phyloP scores from a whole-genome alignment of 2,329 filamentous ascomycete genomes.

The Leptodontidium sp. region DNA sequence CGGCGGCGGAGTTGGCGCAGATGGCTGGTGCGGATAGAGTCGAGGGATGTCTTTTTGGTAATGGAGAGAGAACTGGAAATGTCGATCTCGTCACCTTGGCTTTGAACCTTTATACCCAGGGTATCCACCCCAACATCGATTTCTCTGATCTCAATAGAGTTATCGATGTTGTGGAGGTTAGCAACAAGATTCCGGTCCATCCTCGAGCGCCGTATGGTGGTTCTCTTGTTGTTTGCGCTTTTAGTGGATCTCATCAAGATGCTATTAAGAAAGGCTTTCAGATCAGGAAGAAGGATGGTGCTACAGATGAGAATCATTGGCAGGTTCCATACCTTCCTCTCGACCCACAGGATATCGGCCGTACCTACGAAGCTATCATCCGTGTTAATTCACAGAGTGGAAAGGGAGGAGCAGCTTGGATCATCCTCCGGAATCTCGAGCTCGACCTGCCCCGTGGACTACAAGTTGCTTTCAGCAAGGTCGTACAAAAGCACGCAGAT shows the following conservation, averaged over 20 bases:
- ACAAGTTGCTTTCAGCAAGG: slow-evolving; percentile 87
- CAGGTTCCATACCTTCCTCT: slow-evolving; percentile 90
- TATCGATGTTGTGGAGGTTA: slow-evolving; percentile 88
- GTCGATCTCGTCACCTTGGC: slow-evolving; percentile 93
- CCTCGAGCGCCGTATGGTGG: slow-evolving; percentile 90
- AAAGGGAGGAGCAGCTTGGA: slow-evolving; percentile 94
- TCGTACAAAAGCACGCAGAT: slow-evolving; percentile 86
- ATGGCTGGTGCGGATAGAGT: slow-evolving; percentile 97
- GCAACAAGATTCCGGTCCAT: slow-evolving; percentile 95
- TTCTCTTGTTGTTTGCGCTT: slow-evolving; percentile 89
- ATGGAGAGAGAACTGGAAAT: slow-evolving; percentile 95
- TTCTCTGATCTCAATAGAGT: slow-evolving; percentile 88
- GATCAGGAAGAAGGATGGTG: slow-evolving; percentile 67
- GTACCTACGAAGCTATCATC: slow-evolving; percentile 98
- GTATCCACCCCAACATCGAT: slow-evolving; percentile 83
- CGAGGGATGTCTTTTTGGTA: slow-evolving; percentile 92
- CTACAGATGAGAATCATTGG: slow-evolving; percentile 74
- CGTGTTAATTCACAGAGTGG: slow-evolving; percentile 96
- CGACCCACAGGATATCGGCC: slow-evolving; percentile 91
- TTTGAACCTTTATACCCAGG: slow-evolving; percentile 95
- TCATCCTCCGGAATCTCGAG: slow-evolving; percentile 87
- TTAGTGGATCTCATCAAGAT: slow-evolving; percentile 92
- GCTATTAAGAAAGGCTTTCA: slow-evolving; percentile 95
- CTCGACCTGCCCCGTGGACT: slow-evolving; percentile 93
- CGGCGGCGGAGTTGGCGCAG: slow-evolving; percentile 89